A percentile compares a stretch with the other conserved stretches of the same genome.
These are phyloP conservation scores for Marchantia polymorpha DNA, from an alignment of 225 moss, liverwort and hornwort species.

Conservation along the genomic window DNA sequence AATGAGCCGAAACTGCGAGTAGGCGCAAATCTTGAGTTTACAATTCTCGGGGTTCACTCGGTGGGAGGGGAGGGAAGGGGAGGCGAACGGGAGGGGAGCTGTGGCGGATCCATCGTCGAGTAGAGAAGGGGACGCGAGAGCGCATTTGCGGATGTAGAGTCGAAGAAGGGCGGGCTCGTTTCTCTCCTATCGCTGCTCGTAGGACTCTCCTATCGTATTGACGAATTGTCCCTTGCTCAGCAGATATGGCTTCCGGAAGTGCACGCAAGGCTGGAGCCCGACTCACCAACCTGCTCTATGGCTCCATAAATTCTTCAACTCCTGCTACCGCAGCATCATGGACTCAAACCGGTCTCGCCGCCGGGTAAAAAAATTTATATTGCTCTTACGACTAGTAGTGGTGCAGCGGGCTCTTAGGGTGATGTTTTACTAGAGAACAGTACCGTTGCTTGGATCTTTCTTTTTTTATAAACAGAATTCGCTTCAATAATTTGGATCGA, in stretches of 20 bases:
- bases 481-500: no score
- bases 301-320: slow-evolving; percentile 22
- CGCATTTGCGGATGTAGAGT: slow-evolving; percentile 8
- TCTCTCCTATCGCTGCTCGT: background rate
- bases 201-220: no score
- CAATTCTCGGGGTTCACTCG: no score
- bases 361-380: slow-evolving; percentile 25
- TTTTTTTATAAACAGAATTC: no score
- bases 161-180: background rate
- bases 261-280: slow-evolving; percentile 40
- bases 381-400: no score
- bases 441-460: no score
- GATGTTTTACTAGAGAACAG: no score
- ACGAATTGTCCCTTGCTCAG: background rate
- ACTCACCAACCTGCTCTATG: slow-evolving; percentile 38
- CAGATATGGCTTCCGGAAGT: slow-evolving; percentile 36
- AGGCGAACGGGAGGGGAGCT: background rate
- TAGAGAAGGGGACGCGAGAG: background rate
- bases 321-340: slow-evolving; percentile 24
- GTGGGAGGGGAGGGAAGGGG: background rate
- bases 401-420: no score
- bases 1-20: no score
- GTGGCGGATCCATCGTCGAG: background rate
- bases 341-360: slow-evolving; percentile 22
- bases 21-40: no score